Evolutionary conservation across 176 grass and related monocot genomes (phyloP), one percentile per base, ranked within the genome.

Genomic region (Microstegium vimineum): DNA sequence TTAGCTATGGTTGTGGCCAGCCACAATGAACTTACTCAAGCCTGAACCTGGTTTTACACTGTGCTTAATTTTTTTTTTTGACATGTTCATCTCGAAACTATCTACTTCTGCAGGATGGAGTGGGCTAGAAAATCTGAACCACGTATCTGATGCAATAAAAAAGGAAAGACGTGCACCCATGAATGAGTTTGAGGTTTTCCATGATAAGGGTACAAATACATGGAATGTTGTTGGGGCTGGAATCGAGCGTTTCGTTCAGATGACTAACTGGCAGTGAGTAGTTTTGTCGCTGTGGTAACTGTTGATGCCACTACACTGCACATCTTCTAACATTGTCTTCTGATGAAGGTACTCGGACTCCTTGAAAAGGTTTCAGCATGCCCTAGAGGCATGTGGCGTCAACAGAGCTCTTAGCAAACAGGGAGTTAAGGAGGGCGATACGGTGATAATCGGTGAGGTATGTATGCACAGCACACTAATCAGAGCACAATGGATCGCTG

Each of bases 181-280:
- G 95, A 93, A 92, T 77, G 95, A 98, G 36, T 98, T 98, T 82
- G 88, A 93, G 63, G 93, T 98, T 62, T 84, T 89, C 82, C 92
- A 98, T 75, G 92, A 94, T 57, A 89, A 92, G 64, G 82, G 79
- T 25, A 75, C 90, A 20, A 88, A 79, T 72, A 94, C 86, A 56
- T 98, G 95, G 95, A 81, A 82, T 79, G 92, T 94, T 66, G 86
- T 80, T 57, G 95, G 95, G 69, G 92, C 86, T 80, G 95, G 95
- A 85, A 90, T 98, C 47, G 86, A 93, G 81, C 88, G 95, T 7
- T 98, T 98, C 82, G 95, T 98, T 84, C 95, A 98, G 62, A 98
- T 94, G 95, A 98, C 95, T 77, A 94, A 98, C 82, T 98, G 95
- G 95, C 90, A 94, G 92, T 91, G 82, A 70, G 89, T 89, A 26